Percentiles rank a stretch among this genome's conserved stretches.
Conservation (phyloP, 176 grass and related monocot species). For the Elymus sibiricus region DNA sequence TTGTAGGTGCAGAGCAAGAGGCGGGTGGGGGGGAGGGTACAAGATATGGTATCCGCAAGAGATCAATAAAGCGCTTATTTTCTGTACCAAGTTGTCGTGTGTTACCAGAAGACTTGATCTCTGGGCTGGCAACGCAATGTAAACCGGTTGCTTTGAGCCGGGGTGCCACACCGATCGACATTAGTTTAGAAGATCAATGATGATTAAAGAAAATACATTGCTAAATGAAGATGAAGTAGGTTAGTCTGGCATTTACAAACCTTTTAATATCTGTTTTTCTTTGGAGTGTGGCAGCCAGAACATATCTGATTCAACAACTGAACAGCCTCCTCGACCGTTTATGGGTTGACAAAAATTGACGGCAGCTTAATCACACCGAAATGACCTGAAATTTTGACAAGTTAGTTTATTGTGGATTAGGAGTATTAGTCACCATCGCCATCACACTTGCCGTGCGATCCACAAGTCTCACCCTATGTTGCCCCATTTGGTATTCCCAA, state of each 20-base stretch:
- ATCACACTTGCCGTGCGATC: conserved; percentile 43
- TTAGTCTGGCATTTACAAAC: conserved; percentile 34
- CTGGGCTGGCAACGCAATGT: too few species aligned
- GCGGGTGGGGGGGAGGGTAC: background rate
- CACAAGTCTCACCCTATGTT: conserved; percentile 62
- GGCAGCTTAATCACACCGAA: conserved; percentile 66
- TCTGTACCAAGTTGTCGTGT: too few species aligned
- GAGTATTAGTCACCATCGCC: conserved; percentile 60
- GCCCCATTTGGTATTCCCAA: conserved; percentile 69
- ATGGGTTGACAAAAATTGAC: conserved; percentile 60
- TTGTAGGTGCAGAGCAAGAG: background rate
- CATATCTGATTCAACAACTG: conserved; percentile 87
- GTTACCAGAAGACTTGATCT: too few species aligned
- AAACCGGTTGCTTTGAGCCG: too few species aligned
- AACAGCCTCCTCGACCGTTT: conserved; percentile 65
- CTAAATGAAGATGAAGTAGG: conserved; percentile 25
- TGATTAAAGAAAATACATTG: background rate
- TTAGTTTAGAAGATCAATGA: too few species aligned
- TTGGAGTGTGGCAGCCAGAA: conserved; percentile 57
- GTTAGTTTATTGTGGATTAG: conserved; percentile 7
- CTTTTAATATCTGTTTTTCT: conserved; percentile 50
- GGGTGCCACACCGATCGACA: too few species aligned
- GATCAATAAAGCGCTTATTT: too few species aligned
- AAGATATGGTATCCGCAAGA: background rate
- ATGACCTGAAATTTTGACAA: conserved; percentile 61